Evolutionary conservation across 2,329 filamentous ascomycete species (phyloP), one percentile per base, ranked within the genome.

Genomic region (Allantophomopsis lycopodina): DNA sequence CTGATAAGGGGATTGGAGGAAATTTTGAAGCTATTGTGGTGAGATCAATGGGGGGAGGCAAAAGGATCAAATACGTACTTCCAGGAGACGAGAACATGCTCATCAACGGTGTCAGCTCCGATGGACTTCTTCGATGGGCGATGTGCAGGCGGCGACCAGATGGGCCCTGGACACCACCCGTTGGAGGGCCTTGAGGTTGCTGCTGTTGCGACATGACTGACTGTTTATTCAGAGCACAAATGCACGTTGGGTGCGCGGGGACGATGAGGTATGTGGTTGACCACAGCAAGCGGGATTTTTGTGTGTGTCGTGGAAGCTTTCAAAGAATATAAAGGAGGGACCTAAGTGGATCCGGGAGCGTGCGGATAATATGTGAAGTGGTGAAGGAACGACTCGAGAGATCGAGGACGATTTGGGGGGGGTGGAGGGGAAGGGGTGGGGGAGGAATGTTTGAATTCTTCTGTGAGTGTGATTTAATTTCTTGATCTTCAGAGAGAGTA

Each of bases 31-130:
- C 23, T 5, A 8, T 8, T 21, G 20, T 21, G 20, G 20, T 21
- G 20, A 21, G 20, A 21, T 21, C 8, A 8, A 21, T 5, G 20
- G n/a, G n/a, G n/a, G n/a, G n/a, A n/a, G n/a, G n/a, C n/a, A n/a
- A n/a, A n/a, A n/a, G n/a, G n/a, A n/a, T n/a, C 7, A 3, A 28
- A 42, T 17, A 71, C 75, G 71, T 68, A 80, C 76, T 78, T 61
- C 68, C 69, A 49, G 71, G 70, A 48, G 44, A 49, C 18, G 48
- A 52, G 62, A 74, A 86, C 85, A 77, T 85, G 86, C 87, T 94
- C 84, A 96, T 93, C 63, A 96, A 69, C 48, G 89, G 91, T 43
- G 89, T 96, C 63, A 96, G 72, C 72, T 96, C 91, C 51, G 91
- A 96, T 49, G 89, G 91, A 66, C 87, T 95, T 64, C 89, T 81